Percentiles rank a stretch among this genome's conserved stretches.
Conservation (phyloP, 2,329 filamentous ascomycete species). For the Ophiostoma sp. region DNA sequence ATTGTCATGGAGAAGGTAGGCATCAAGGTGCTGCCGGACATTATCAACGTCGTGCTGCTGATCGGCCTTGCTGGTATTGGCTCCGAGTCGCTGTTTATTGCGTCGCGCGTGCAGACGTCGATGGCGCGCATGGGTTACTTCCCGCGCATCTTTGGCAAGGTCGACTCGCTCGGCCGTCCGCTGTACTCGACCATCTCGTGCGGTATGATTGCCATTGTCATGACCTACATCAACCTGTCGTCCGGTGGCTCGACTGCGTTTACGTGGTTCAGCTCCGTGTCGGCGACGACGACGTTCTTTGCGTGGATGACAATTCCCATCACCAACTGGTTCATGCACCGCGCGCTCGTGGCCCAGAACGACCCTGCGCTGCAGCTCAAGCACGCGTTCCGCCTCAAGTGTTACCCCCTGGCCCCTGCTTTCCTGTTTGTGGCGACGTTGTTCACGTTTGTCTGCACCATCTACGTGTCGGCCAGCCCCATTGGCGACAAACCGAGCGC, state of each 20-base stretch:
- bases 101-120: conserved; percentile 23
- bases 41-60: conserved; percentile 51
- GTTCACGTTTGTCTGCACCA: conserved; percentile 20
- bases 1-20: conserved; percentile 34
- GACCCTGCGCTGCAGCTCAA: conserved; percentile 20
- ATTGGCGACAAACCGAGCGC: conserved; percentile 19
- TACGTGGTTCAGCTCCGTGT: conserved; percentile 23
- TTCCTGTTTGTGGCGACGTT: conserved; percentile 21
- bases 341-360: conserved; percentile 20
- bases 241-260: conserved; percentile 21
- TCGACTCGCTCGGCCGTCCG: conserved; percentile 22
- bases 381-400: conserved; percentile 22
- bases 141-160: conserved; percentile 21
- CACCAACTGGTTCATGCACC: conserved; percentile 24
- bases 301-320: conserved; percentile 24
- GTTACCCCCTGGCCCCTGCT: conserved; percentile 18
- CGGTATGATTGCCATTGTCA: conserved; percentile 20
- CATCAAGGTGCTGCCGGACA: conserved; percentile 51
- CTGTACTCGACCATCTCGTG: conserved; percentile 19
- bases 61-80: conserved; percentile 26
- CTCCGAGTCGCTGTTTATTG: conserved; percentile 24
- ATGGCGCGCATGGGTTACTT: conserved; percentile 25
- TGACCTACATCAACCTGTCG: conserved; percentile 25
- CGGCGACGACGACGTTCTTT: conserved; percentile 23
- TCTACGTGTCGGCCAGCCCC: conserved; percentile 23